phyloP scores from a whole-genome alignment of 345 rosid genomes.

The Jatropha curcas region DNA sequence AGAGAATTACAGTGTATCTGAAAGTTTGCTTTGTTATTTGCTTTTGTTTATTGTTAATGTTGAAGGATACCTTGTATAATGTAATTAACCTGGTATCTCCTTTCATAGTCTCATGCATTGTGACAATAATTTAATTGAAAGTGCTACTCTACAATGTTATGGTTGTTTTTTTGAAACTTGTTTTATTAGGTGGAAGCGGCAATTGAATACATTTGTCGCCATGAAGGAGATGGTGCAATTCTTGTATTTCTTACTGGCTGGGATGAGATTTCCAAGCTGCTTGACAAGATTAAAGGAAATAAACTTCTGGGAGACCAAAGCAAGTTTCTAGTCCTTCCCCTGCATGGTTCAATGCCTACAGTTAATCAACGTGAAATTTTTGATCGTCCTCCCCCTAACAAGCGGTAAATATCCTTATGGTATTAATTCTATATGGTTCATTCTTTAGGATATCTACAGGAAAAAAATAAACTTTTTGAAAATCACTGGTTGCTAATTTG shows the following conservation, averaged over 20 bases:
- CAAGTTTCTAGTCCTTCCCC: conserved; percentile 80
- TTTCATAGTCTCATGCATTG: neutral
- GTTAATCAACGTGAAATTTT: conserved; percentile 86
- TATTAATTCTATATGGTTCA: neutral
- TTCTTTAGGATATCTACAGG: neutral
- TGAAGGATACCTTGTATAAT: neutral
- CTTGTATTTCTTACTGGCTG: conserved; percentile 96
- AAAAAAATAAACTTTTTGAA: neutral
- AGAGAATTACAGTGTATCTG: neutral
- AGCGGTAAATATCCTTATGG: conserved; percentile 44
- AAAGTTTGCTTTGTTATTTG: conserved; percentile 1
- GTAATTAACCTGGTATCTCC: neutral
- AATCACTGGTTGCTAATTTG: neutral
- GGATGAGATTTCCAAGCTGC: conserved; percentile 93
- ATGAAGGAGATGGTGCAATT: conserved; percentile 87
- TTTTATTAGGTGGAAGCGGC: conserved; percentile 74
- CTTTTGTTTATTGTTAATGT: conserved; percentile 1
- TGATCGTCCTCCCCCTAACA: conserved; percentile 73
- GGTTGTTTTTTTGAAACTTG: conserved; percentile 18
- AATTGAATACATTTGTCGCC: conserved; percentile 68
- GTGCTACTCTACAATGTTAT: neutral
- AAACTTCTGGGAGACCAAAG: conserved; percentile 69
- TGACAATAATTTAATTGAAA: neutral
- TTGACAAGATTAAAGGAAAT: conserved; percentile 72
- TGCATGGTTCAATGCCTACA: conserved; percentile 97